Base-by-base conservation (phyloP, 140 eudicot species). In the Cichorium intybus region DNA sequence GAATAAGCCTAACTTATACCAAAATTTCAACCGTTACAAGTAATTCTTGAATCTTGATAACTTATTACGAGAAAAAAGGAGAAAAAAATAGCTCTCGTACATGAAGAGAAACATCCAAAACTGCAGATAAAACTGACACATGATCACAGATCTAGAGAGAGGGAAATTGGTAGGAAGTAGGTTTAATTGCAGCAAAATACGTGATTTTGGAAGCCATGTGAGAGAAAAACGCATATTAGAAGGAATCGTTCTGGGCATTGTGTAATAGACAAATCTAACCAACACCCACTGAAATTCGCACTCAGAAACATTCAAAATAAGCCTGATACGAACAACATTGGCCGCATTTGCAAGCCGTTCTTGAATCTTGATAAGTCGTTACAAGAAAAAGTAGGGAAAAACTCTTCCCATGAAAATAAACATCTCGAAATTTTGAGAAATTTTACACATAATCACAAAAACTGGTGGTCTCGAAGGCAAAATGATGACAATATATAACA, bases 151-250 rank as follows among this genome's bases (percentile, higher is more conserved):
- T 43, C 29, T 15, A 46, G 37, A 56, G 39, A 73, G 23, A 65
- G 55, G 7, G 41, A 45, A 35, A 46, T 73, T 65, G 79, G 79
- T 57, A 73, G 53, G 59, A 74, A 66, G 56, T 66, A 64, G 72
- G 72, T 73, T 72, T 31, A 41, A 54, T 69, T 54, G 72, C 66
- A 62, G 24, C 37, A 69, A 46, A 47, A 57, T 24, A 29, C 67
- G 39, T 70, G 68, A 34, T 59, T 69, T 69, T 69, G 49, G 47
- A 27, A 48, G 49, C 39, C 17, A 22, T 2, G 41, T 55, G 34
- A 29, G 20, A 46, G 43, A 56, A 18, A 6, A 10, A 10, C 12
- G 3, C 18, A 21, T 56, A 46, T 56, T 46, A 53, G 1, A 23
- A 53, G 60, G 31, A 73, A 64, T 72, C 17, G 23, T 22, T 41